Evolutionary conservation across 768 basidiomycete genomes (phyloP).

Genomic region (Calocera viscosa): DNA sequence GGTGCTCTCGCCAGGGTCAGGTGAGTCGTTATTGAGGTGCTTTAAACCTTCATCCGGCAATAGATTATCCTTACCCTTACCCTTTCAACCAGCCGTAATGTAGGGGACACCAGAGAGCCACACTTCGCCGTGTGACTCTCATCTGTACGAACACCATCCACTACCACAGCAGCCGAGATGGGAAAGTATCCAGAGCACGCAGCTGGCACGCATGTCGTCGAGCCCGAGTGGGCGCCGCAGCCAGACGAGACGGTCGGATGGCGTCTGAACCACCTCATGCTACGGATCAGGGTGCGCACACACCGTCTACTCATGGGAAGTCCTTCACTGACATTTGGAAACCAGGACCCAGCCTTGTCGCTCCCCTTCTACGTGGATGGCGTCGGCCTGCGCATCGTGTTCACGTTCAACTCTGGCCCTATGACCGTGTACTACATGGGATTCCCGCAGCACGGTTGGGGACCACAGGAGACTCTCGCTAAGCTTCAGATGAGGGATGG

Average conservation of each 20-base stretch:
- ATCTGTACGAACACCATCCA: background rate
- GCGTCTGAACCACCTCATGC: slow-evolving; percentile 3
- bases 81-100: background rate
- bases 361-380: background rate
- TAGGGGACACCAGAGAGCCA: background rate
- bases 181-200: background rate
- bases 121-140: background rate
- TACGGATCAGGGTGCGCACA: background rate
- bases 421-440: slow-evolving; percentile 3
- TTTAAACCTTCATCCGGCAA: background rate
- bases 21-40: background rate
- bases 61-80: background rate
- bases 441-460: background rate
- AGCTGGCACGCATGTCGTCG: background rate
- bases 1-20: background rate
- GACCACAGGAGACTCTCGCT: background rate
- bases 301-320: background rate
- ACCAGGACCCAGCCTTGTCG: background rate
- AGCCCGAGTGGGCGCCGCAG: background rate
- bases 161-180: background rate
- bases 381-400: background rate
- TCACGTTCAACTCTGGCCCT: slow-evolving; percentile 3
- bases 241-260: background rate
- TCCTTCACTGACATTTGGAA: background rate
- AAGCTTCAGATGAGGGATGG: background rate